Evolutionary conservation across 2,329 filamentous ascomycete genomes (phyloP), one percentile per base, ranked within the genome.

Genomic region (Penicillium corylophilum): DNA sequence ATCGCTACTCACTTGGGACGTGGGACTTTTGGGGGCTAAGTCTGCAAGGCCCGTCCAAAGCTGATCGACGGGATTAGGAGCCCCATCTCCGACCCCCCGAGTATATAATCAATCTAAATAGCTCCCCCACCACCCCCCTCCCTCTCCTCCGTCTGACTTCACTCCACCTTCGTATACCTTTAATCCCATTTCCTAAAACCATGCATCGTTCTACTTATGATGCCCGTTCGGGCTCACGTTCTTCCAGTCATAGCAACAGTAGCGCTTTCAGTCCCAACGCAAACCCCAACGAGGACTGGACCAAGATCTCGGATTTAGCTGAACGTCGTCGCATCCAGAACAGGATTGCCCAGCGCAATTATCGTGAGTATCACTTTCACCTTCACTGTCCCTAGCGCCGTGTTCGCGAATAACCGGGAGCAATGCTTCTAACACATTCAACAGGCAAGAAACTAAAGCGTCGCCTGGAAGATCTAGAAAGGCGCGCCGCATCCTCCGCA

Each of bases 281-380:
- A 64, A 95, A 95, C 72, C 89, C 93, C 49, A 92, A 96, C 69
- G 93, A 97, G 77, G 93, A 97, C 78, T 97, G 93, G 93, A 96
- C 93, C 70, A 95, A 96, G 84, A 96, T 97, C 71, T 95, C 93
- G 51, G 93, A 97, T 74, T 86, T 97, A 54, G 93, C 92, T 46
- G 93, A 97, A 77, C 86, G 94, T 68, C 82, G 92, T 66, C 84
- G 92, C 70, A 96, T 96, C 77, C 92, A 97, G 77, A 97, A 97
- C 78, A 86, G 93, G 64, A 96, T 97, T 80, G 93, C 93, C 62
- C 93, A 97, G 77, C 87, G 92, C 67, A 96, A 96, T 79, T 96
- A 96, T 78, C 91, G 91, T 95, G 80, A 71, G 86, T 82, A 38
- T 38, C 29, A n/a, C 29, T 10, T 8, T 28, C 8, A 28, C 26